Percentiles rank a stretch among this genome's conserved stretches.
Conservation (phyloP, 2,329 filamentous ascomycete genomes). For the Pyricularia sp. region DNA sequence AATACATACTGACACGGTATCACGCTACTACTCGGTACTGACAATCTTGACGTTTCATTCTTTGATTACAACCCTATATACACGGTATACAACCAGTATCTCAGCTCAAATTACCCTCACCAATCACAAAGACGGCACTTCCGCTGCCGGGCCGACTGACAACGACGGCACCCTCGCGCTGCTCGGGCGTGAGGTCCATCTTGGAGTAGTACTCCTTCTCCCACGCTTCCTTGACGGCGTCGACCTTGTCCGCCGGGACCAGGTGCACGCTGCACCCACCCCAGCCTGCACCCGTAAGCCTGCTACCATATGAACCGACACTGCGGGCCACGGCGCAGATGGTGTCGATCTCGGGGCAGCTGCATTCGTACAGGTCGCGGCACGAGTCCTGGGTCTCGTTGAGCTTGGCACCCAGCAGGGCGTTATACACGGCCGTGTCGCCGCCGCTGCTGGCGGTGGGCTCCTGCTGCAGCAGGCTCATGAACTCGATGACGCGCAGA, state of each 20-base stretch:
- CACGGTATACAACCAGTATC: background rate
- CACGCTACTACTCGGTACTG: background rate
- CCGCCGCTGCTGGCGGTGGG: conserved; percentile 31
- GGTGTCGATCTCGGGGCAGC: conserved; percentile 83
- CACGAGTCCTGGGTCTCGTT: conserved; percentile 87
- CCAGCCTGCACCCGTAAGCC: conserved; percentile 91
- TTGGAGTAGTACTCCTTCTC: conserved; percentile 74
- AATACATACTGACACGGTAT: background rate
- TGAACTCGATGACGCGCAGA: conserved; percentile 74
- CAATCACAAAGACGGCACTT: conserved; percentile 41
- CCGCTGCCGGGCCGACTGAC: conserved; percentile 81
- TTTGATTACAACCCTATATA: background rate
- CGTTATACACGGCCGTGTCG: conserved; percentile 52
- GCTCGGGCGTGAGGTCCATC: conserved; percentile 56
- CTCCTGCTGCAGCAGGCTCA: conserved; percentile 57
- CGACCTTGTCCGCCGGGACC: conserved; percentile 74
- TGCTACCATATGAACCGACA: conserved; percentile 74
- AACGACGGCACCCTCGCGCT: conserved; percentile 70
- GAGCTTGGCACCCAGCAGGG: conserved; percentile 69
- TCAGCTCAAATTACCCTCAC: conserved; percentile 13
- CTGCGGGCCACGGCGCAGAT: conserved; percentile 71
- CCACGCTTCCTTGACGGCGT: conserved; percentile 67
- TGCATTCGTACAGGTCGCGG: conserved; percentile 81
- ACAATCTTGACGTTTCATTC: background rate
- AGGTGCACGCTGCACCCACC: conserved; percentile 94